Evolutionary conservation across 495 filamentous ascomycete genomes (phyloP).

Genomic region (Hyaloscypha bicolor): DNA sequence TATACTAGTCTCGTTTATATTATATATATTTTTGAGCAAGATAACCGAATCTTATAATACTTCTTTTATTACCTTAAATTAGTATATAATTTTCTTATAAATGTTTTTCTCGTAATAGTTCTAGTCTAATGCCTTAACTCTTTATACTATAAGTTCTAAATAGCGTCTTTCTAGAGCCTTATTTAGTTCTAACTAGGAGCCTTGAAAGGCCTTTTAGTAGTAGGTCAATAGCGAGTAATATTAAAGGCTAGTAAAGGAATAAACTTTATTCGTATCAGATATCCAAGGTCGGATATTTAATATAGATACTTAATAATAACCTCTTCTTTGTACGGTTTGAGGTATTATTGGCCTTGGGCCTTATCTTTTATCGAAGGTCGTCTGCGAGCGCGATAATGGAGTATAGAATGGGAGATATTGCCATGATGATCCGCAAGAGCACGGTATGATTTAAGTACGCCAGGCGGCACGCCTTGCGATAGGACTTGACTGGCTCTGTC

Average conservation of each 20-base stretch:
- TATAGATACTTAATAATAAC: slow-evolving; percentile 13
- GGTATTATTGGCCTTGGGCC: neutral
- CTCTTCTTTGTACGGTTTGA: neutral
- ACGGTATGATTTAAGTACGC: too few species aligned
- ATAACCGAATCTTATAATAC: slow-evolving; percentile 33
- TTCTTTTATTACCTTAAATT: slow-evolving; percentile 17
- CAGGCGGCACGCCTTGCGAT: too few species aligned
- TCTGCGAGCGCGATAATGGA: slow-evolving; percentile 14
- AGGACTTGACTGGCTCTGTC: too few species aligned
- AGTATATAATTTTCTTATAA: slow-evolving; percentile 42
- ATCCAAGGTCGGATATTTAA: slow-evolving; percentile 13
- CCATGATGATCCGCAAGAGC: slow-evolving; percentile 24
- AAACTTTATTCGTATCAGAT: slow-evolving; percentile 20
- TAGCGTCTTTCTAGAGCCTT: slow-evolving; percentile 33
- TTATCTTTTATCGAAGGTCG: slow-evolving; percentile 30
- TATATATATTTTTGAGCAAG: slow-evolving; percentile 35
- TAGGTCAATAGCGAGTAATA: slow-evolving; percentile 17
- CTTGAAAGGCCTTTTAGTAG: slow-evolving; percentile 12
- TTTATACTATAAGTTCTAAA: slow-evolving; percentile 30
- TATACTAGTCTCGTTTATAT: slow-evolving; percentile 38
- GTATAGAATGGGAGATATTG: slow-evolving; percentile 27
- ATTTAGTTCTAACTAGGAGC: slow-evolving; percentile 19
- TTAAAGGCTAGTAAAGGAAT: slow-evolving; percentile 17
- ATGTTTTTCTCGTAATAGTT: slow-evolving; percentile 39
- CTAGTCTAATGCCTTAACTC: slow-evolving; percentile 32